Conservation (phyloP, 73 alveolate species). For the Paramecium sexaurelia region DNA sequence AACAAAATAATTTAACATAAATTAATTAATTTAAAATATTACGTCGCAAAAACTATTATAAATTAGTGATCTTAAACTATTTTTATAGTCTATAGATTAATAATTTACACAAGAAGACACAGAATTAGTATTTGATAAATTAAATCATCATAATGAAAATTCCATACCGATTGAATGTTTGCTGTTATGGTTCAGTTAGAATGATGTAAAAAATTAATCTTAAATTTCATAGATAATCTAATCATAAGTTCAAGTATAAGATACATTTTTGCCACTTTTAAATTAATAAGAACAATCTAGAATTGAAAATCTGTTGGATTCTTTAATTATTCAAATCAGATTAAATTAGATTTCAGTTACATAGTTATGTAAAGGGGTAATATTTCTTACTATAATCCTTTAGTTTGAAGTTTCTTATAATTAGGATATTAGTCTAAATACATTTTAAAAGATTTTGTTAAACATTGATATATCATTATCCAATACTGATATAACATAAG, state of each 20-base stretch:
- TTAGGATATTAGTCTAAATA: not conserved
- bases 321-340: not conserved
- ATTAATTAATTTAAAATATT: not conserved
- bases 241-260: not conserved
- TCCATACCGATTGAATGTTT: not conserved
- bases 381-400: not conserved
- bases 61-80: not conserved
- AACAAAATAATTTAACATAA: not conserved
- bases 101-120: not conserved
- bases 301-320: not conserved
- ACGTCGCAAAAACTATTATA: not conserved
- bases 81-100: not conserved
- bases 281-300: not conserved
- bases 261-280: not conserved
- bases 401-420: not conserved
- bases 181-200: not conserved
- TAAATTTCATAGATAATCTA: not conserved
- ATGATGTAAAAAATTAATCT: not conserved
- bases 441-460: not conserved
- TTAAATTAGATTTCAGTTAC: not conserved
- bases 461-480: not conserved
- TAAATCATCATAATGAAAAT: not conserved
- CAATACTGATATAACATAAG: not conserved
- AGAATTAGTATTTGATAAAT: not conserved
- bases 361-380: not conserved